phyloP scores from a whole-genome alignment of 495 filamentous ascomycete genomes.

The Neurospora sp. region DNA sequence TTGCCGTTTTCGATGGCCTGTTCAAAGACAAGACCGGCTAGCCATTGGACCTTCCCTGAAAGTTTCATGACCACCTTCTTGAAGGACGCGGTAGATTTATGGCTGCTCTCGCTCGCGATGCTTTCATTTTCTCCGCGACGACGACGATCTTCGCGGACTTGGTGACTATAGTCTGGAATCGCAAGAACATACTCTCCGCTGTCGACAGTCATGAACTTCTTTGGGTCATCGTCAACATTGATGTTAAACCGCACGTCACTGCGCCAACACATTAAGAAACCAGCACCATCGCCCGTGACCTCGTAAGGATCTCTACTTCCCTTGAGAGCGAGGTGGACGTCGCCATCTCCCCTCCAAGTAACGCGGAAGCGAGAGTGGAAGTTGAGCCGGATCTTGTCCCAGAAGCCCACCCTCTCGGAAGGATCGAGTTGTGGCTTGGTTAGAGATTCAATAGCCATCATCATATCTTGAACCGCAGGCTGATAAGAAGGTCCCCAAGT shows the following conservation, averaged over 20 bases:
- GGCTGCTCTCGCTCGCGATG: conserved; percentile 50
- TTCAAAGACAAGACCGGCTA: conserved; percentile 87
- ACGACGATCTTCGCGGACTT: conserved; percentile 59
- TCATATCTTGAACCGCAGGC: conserved; percentile 98
- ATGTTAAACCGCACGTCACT: conserved; percentile 84
- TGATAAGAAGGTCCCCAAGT: conserved; percentile 98
- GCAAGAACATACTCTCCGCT: conserved; percentile 91
- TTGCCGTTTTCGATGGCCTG: conserved; percentile 52
- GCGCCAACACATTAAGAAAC: conserved; percentile 96
- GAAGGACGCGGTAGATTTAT: conserved; percentile 69
- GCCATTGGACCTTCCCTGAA: conserved; percentile 85
- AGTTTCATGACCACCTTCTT: conserved; percentile 98
- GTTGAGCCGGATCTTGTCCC: conserved; percentile 95
- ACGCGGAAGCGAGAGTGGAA: conserved; percentile 89
- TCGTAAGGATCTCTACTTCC: conserved; percentile 88
- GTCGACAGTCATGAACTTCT: conserved; percentile 88
- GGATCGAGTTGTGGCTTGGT: conserved; percentile 91
- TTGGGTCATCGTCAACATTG: conserved; percentile 70
- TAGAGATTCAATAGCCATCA: conserved; percentile 98
- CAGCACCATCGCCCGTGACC: conserved; percentile 84
- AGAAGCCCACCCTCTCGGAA: conserved; percentile 91
- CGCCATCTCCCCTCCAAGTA: conserved; percentile 87
- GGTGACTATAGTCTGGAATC: conserved; percentile 83
- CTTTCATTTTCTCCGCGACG: conserved; percentile 52
- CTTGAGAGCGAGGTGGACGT: conserved; percentile 91